Percentiles rank a stretch among this genome's conserved stretches.
Evolutionary conservation across 768 basidiomycete species (phyloP).

Genomic region (Mycena epipterygia): DNA sequence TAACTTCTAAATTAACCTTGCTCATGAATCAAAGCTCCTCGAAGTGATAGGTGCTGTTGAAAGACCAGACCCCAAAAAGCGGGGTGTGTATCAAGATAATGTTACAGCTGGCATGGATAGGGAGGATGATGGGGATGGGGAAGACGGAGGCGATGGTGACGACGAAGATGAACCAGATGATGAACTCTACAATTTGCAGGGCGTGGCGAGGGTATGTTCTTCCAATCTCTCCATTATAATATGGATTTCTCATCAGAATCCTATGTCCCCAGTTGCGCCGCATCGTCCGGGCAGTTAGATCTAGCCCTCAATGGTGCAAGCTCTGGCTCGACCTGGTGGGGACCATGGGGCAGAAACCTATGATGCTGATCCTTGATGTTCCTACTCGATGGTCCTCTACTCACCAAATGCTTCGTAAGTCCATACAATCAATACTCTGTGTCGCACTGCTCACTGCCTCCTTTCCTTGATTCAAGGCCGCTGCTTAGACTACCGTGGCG

Average conservation of each 20-base stretch:
- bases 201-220: neutral
- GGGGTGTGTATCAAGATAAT: conserved; percentile 41
- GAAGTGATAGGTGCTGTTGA: conserved; percentile 46
- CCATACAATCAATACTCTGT: neutral
- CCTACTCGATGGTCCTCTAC: neutral
- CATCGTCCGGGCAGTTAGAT: conserved; percentile 39
- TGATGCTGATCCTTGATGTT: neutral
- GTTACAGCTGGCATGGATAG: conserved; percentile 24
- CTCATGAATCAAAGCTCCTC: conserved; percentile 42
- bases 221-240: neutral
- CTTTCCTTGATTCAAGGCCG: neutral
- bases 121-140: conserved; percentile 22
- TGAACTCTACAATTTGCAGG: neutral
- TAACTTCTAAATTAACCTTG: neutral
- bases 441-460: neutral
- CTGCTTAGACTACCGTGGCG: conserved; percentile 9
- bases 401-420: conserved; percentile 1
- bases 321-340: neutral
- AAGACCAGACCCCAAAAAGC: conserved; percentile 35
- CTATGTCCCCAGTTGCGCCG: conserved; percentile 40
- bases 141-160: neutral
- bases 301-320: conserved; percentile 40
- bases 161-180: neutral
- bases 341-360: neutral
- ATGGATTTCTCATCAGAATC: neutral